Percentiles rank a stretch among this genome's conserved stretches.
These are phyloP conservation scores for Oryza brachyantha DNA, from an alignment of 176 grass and related monocot genomes.

Conservation along the genomic window DNA sequence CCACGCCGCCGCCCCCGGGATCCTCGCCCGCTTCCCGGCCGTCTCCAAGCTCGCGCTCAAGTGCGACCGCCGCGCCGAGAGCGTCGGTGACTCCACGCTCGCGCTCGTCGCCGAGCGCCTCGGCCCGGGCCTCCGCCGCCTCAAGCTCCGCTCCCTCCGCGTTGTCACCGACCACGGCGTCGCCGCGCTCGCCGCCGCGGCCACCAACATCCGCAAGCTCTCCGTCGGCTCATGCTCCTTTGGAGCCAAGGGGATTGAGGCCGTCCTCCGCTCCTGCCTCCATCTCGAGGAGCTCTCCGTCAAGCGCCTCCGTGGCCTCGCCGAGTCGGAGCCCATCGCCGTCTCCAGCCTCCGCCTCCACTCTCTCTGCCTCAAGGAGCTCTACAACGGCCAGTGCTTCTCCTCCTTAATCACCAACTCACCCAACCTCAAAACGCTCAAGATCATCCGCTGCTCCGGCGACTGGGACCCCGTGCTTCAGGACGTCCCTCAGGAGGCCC, in stretches of 20 bases:
- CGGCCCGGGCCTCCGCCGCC: conserved; percentile 49
- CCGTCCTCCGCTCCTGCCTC: conserved; percentile 48
- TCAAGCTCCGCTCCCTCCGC: conserved; percentile 63
- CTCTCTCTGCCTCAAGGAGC: conserved; percentile 84
- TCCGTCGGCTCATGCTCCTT: conserved; percentile 59
- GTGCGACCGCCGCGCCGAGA: conserved; percentile 67
- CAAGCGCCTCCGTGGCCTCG: conserved; percentile 69
- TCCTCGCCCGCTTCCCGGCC: conserved; percentile 55
- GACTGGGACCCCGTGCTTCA: conserved; percentile 76
- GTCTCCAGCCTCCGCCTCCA: conserved; percentile 32
- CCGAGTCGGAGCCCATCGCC: conserved; percentile 32
- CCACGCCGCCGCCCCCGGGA: conserved; percentile 23
- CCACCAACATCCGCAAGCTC: conserved; percentile 58
- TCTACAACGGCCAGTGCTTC: conserved; percentile 92
- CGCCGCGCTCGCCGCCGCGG: conserved; percentile 39
- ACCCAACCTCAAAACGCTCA: conserved; percentile 60
- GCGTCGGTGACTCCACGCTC: conserved; percentile 53
- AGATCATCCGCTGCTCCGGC: conserved; percentile 74
- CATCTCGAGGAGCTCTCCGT: conserved; percentile 75
- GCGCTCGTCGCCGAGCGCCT: conserved; percentile 40
- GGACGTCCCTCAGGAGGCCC: conserved; percentile 38
- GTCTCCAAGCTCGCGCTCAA: conserved; percentile 70
- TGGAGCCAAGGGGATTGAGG: conserved; percentile 50
- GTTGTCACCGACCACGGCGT: conserved; percentile 63
- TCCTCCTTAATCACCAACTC: conserved; percentile 51